These are phyloP conservation scores for Stephanocyclus meneghinianus DNA, from an alignment of 352 stramenopile genomes.

Conservation along the genomic window DNA sequence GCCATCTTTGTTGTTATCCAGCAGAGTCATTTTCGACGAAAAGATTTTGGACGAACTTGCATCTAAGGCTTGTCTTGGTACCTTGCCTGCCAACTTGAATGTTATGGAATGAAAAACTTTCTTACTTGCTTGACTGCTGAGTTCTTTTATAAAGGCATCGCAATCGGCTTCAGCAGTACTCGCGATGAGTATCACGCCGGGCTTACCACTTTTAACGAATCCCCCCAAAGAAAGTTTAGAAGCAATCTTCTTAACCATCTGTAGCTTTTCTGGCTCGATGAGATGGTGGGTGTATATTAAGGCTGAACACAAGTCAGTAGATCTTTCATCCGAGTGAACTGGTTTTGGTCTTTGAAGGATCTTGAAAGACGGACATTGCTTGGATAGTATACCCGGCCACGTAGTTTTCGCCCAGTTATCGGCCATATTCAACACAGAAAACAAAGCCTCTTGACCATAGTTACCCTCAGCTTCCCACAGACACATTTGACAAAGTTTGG, in stretches of 20 bases:
- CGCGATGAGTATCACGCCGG: conserved; percentile 40
- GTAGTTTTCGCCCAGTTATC: conserved; percentile 27
- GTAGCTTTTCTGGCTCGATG: conserved; percentile 31
- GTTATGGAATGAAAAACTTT: conserved; percentile 17
- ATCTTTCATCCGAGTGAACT: conserved; percentile 2
- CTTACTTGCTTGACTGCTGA: conserved; percentile 12
- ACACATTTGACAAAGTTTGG: conserved; percentile 28
- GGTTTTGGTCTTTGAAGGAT: conserved; percentile 2
- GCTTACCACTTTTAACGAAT: conserved; percentile 34
- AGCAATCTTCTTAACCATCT: conserved; percentile 36
- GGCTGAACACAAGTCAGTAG: conserved; percentile 18
- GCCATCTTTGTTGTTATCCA: conserved; percentile 27
- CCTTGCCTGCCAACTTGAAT: conserved; percentile 26
- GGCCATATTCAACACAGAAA: conserved; percentile 32
- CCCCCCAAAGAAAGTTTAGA: conserved; percentile 38
- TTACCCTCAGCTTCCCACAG: conserved; percentile 34
- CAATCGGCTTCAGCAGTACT: conserved; percentile 28
- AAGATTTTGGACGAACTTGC: conserved; percentile 6
- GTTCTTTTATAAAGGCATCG: conserved; percentile 21
- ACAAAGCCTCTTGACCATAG: conserved; percentile 28
- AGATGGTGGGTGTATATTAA: conserved; percentile 45
- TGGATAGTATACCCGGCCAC: conserved; percentile 27
- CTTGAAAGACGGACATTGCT: conserved; percentile 12
- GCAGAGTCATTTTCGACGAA: conserved; percentile 22
- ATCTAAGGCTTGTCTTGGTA: conserved; percentile 7